Base-by-base conservation (phyloP, 208 protist genomes). In the Leishmania guyanensis region DNA sequence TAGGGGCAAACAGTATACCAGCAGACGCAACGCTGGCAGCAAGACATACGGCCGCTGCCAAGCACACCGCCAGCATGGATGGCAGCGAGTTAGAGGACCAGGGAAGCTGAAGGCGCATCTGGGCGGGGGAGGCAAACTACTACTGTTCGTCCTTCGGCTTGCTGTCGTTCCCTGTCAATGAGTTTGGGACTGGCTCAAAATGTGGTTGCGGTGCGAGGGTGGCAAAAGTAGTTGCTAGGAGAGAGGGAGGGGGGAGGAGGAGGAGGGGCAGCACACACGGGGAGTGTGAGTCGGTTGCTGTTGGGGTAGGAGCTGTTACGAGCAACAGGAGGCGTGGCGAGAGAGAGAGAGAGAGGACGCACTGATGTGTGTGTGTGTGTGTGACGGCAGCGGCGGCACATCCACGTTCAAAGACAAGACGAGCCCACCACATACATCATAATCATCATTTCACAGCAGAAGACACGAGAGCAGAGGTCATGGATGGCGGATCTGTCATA, bases 1-100 rank as follows among this genome's bases (percentile, higher is more conserved):
- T 77, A 12, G 69, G 66, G 10, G 78, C 65, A 48, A 81, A 12
- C 4, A 82, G 48, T 2, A 82, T 39, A 17, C 50, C 71, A 50
- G 73, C 71, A 6, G 71, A 54, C 17, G 51, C 78, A 0, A 43
- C 64, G 17, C 26, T 43, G 33, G 58, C 46, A 48, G 70, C 53
- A 12, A 78, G 75, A 4, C 36, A 48, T 4, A 78, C 10, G 36
- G 20, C 20, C 33, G 70, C 10, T 53, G 70, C 43, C 43, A 70
- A 33, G 39, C 12, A 5, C 75, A 36, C 36, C 60, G 33, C 20
- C 74, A 77, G n/a, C 10, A 5, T 66, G 58, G 29, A 62, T 36
- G 51, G 74, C 33, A 39, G 48, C 70, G 70, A 75, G 70, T 10
- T 10, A n/a, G 26, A 43, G 22, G 46, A 20, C 20, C n/a, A 9